phyloP scores from a whole-genome alignment of 352 stramenopile species.

The Pythium myriotylum region DNA sequence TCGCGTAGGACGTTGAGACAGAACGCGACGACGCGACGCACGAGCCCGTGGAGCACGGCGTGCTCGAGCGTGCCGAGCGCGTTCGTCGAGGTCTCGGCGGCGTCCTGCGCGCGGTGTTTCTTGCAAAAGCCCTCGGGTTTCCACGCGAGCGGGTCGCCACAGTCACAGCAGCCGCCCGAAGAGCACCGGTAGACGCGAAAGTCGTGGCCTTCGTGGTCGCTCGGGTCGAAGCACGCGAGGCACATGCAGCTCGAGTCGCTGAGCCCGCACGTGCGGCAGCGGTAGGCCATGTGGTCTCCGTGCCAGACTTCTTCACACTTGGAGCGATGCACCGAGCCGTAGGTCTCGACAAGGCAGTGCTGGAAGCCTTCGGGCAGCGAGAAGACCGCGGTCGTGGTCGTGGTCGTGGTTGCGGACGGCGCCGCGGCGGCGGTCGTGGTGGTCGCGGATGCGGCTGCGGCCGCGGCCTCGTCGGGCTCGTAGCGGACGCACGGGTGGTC shows the following conservation, averaged over 20 bases:
- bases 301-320: slow-evolving; percentile 90
- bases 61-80: slow-evolving; percentile 45
- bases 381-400: slow-evolving; percentile 32
- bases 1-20: slow-evolving; percentile 63
- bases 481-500: slow-evolving; percentile 37
- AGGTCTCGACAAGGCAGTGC: slow-evolving; percentile 47
- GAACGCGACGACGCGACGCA: slow-evolving; percentile 50
- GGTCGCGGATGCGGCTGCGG: neutral
- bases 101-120: slow-evolving; percentile 38
- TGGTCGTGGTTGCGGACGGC: neutral
- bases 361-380: slow-evolving; percentile 44
- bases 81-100: slow-evolving; percentile 3
- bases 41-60: slow-evolving; percentile 43
- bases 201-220: slow-evolving; percentile 80
- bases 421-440: neutral
- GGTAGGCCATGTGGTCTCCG: slow-evolving; percentile 86
- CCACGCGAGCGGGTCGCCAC: slow-evolving; percentile 79
- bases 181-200: slow-evolving; percentile 83
- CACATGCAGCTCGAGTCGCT: slow-evolving; percentile 91
- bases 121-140: slow-evolving; percentile 80
- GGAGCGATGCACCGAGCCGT: slow-evolving; percentile 67
- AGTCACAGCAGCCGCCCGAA: slow-evolving; percentile 83
- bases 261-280: slow-evolving; percentile 77
- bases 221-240: slow-evolving; percentile 75
- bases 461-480: slow-evolving; percentile 33